These are phyloP conservation scores for apple (Malus domestica) DNA, from an alignment of 306 rosid genomes.

Conservation along the genomic window DNA sequence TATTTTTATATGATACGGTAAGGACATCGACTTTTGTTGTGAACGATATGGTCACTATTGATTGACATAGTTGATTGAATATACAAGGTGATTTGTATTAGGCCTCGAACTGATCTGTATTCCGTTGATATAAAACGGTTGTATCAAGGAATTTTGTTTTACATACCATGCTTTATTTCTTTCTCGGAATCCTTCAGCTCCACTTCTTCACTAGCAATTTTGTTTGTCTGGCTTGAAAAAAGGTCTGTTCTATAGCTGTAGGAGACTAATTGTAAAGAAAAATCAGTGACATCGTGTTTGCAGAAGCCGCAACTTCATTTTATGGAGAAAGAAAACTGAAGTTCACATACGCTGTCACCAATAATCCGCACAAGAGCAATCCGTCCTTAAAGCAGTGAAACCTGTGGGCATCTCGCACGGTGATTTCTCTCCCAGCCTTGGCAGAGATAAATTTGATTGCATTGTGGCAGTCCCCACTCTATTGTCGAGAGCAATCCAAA, in stretches of 20 bases:
- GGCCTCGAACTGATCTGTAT: not conserved
- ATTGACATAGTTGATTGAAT: slow-evolving; percentile 17
- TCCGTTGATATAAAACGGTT: not conserved
- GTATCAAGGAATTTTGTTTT: not conserved
- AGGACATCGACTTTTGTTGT: not conserved
- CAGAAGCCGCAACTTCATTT: not conserved
- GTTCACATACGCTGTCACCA: slow-evolving; percentile 32
- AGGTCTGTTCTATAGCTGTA: not conserved
- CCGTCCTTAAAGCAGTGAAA: slow-evolving; percentile 79
- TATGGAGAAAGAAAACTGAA: not conserved
- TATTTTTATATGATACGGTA: not conserved
- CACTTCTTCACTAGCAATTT: not conserved
- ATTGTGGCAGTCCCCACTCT: slow-evolving; percentile 63
- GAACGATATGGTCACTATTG: not conserved
- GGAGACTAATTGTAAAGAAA: not conserved
- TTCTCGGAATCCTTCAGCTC: not conserved
- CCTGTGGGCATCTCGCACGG: slow-evolving; percentile 66
- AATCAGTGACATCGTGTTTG: not conserved
- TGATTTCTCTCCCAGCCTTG: slow-evolving; percentile 59
- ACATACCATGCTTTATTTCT: not conserved
- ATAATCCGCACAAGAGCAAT: slow-evolving; percentile 76
- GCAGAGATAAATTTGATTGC: slow-evolving; percentile 66
- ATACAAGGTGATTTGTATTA: slow-evolving; percentile 8
- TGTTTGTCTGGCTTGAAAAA: not conserved
- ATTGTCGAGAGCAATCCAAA: not conserved